Conservation (phyloP, 2,329 filamentous ascomycete species). For the Chalaropsis ovoidea region DNA sequence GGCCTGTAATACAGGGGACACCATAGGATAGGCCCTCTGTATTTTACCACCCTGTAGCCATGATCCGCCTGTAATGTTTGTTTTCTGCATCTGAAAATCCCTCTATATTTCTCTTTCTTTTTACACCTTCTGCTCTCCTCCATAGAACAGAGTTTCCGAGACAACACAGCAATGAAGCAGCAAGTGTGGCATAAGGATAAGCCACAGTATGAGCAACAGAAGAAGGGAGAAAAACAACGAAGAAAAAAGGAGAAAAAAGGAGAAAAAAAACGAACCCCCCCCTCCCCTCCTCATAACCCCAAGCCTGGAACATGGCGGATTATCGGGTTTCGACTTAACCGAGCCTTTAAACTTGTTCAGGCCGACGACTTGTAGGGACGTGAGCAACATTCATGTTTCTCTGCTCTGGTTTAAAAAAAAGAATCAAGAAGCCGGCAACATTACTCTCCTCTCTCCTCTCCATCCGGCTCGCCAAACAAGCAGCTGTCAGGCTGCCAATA, state of each 20-base stretch:
- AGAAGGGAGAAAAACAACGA: not conserved
- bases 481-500: not conserved
- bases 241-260: not conserved
- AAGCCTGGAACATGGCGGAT: conserved; percentile 4
- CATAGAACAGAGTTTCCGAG: not conserved
- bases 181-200: not conserved
- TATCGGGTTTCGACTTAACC: not conserved
- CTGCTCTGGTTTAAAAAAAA: no score
- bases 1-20: not conserved
- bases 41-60: not conserved
- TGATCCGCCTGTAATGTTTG: not conserved
- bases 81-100: conserved; percentile 3
- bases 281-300: not conserved
- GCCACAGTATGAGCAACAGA: no score
- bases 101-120: no score
- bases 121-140: no score
- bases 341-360: not conserved
- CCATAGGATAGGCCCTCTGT: not conserved
- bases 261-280: not conserved
- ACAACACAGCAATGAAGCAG: conserved; percentile 8
- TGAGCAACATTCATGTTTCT: no score
- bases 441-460: no score
- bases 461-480: not conserved
- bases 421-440: no score
- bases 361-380: no score